Base-by-base conservation (phyloP, 352 stramenopile species). In the Globisporangium paroecandrum region DNA sequence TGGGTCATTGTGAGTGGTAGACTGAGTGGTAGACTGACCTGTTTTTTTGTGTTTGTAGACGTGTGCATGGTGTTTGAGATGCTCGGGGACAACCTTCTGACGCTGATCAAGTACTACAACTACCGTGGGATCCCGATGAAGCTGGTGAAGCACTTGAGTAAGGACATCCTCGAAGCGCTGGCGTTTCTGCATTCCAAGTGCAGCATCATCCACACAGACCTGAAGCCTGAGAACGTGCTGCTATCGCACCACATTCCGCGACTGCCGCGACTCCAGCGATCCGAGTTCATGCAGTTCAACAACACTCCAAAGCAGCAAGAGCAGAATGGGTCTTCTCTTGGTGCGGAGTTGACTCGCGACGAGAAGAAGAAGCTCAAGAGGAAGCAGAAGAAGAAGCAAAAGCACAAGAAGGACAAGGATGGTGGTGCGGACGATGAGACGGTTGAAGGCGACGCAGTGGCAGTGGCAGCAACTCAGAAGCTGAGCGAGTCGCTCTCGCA, bases 41-140 rank as follows among this genome's bases (percentile, higher is more conserved):
- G 58, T 8, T 71, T 43, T 59, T 58, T 22, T 46, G 27, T 51
- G 12, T 53, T 1, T 53, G 27, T 63, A 86, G 77, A 95, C 41
- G 95, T 99, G 65, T 99, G 97, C 68, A 99, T 99, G 97, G 96
- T 99, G 22, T 99, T 99, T 69, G 97, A 99, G 73, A 98, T 99
- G 88, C 89, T 99, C 27, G 98, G 98, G 20, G 97, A 97, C 72
- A 99, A 99, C 74, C 76, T 99, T 41, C 78, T 99, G 43, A 98
- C 91, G 32, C 89, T 99, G 24, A 99, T 99, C 77, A 99, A 99
- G 83, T 95, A 98, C 57, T 99, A 98, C 78, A 98, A 99, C 75
- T 99, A 99, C 81, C 81, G 94, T 20, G 98, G 98, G 53, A 97
- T 99, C 68, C 97, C 97, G 3, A 89, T 99, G 64, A 77, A 82